Base-by-base conservation (phyloP, 352 stramenopile species). In the Labyrinthula sp. region DNA sequence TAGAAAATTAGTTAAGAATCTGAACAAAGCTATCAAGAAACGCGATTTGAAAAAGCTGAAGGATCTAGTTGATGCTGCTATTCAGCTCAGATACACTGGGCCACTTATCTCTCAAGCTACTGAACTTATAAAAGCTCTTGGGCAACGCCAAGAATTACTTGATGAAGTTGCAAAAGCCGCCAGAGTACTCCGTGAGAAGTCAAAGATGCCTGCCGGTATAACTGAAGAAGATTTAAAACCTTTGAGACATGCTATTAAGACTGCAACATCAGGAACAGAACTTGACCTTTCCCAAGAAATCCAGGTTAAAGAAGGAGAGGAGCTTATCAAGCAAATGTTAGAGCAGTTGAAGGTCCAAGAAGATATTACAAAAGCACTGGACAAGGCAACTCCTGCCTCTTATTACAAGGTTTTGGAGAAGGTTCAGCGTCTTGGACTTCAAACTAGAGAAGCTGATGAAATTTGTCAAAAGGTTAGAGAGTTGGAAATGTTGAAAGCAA, bases 301-400 rank as follows among this genome's bases (percentile, higher is more conserved):
- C 1, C 23, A 52, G 26, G 17, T 52, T 20, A 27, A 33, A 12
- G 14, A 18, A 3, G 43, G 31, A 12, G 6, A 1, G n/a, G 23
- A 52, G 12, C 47, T 52, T 23, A 9, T 52, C 2, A 10, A 9
- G 14, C 43, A 35, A 22, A 52, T 52, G 43, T 15, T 45, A 35
- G 31, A 29, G 14, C 43, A 52, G 43, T 35, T 52, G n/a, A 5
- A 45, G 20, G 43, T 52, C 9, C 43, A 52, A 29, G 21, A 49
- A 35, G 31, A 52, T 31, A 18, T 52, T 4, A 30, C 14, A 3
- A 35, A 52, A 8, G 43, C 43, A 7, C 34, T 52, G 12, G 43
- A 50, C 7, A 29, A 30, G 15, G 23, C 40, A 31, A 45, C 43
- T 21, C 47, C 28, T 25, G 15, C 30, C 1, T 31, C 43, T 12